Conservation (phyloP, 768 basidiomycete species). For the Mycena floridula region DNA sequence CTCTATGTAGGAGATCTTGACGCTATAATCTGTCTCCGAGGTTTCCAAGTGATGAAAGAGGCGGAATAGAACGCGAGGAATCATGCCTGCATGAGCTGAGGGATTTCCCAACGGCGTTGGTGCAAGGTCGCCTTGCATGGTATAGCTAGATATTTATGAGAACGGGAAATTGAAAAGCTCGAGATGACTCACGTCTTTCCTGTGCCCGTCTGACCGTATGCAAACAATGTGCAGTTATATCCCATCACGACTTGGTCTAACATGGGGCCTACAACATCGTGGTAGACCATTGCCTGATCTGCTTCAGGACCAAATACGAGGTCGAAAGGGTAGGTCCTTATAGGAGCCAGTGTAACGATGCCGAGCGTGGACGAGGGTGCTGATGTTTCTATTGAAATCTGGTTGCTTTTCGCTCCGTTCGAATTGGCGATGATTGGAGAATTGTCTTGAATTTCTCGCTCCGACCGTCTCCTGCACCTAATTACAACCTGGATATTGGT, state of each 20-base stretch:
- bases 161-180: slow-evolving; percentile 1
- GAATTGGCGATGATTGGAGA: slow-evolving; percentile 86
- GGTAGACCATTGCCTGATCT: slow-evolving; percentile 90
- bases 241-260: slow-evolving; percentile 90
- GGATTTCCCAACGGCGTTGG: slow-evolving; percentile 85
- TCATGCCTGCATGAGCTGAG: slow-evolving; percentile 87
- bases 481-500: slow-evolving; percentile 93
- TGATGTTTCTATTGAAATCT: slow-evolving; percentile 78
- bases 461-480: slow-evolving; percentile 80
- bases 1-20: slow-evolving; percentile 92
- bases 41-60: slow-evolving; percentile 86
- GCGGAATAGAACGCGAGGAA: slow-evolving; percentile 87
- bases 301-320: slow-evolving; percentile 96
- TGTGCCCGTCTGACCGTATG: slow-evolving; percentile 97
- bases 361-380: slow-evolving; percentile 64
- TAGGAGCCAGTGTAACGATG: slow-evolving; percentile 67
- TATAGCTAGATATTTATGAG: slow-evolving; percentile 48
- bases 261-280: slow-evolving; percentile 90
- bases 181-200: slow-evolving; percentile 85
- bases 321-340: slow-evolving; percentile 90
- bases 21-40: slow-evolving; percentile 74
- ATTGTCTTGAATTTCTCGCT: slow-evolving; percentile 77
- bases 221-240: slow-evolving; percentile 96
- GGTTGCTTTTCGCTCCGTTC: slow-evolving; percentile 65
- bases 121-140: slow-evolving; percentile 93